Percentiles rank a stretch among this genome's conserved stretches.
Evolutionary conservation across 139 green algal species (phyloP).

Genomic region (Bryopsis sp.): DNA sequence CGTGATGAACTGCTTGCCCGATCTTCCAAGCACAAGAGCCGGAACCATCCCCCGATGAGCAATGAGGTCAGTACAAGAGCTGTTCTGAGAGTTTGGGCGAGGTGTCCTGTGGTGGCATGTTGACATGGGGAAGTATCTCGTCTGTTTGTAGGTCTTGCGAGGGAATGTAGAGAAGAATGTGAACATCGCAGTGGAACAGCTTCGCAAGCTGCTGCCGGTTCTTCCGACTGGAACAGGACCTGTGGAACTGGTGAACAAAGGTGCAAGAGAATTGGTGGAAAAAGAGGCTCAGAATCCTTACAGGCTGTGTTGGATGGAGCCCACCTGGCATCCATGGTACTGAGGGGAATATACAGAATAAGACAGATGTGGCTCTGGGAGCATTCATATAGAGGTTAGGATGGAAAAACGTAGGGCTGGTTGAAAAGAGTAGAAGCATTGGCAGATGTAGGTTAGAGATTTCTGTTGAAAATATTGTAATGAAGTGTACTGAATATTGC

Average conservation of each 20-base stretch:
- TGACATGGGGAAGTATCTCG: not conserved
- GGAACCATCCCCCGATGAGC: too few relatives aligned
- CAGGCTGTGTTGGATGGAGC: conserved; percentile 88
- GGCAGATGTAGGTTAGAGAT: too few relatives aligned
- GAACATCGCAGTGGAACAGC: not conserved
- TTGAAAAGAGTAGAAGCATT: too few relatives aligned
- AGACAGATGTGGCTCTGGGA: too few relatives aligned
- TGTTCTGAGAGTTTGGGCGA: not conserved
- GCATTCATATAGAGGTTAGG: too few relatives aligned
- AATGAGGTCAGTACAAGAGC: conserved; percentile 11
- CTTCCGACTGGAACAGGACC: conserved; percentile 7
- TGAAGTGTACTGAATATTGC: too few relatives aligned
- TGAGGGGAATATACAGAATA: conserved; percentile 24
- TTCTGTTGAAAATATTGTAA: too few relatives aligned
- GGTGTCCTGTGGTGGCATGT: not conserved
- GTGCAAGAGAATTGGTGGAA: conserved; percentile 65
- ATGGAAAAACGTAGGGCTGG: too few relatives aligned
- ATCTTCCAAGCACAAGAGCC: conserved; percentile 17
- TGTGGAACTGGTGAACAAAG: conserved; percentile 43
- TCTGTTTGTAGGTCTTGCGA: conserved; percentile 3
- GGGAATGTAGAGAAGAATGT: conserved; percentile 15
- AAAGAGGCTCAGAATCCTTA: conserved; percentile 48
- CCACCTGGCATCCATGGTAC: conserved; percentile 84
- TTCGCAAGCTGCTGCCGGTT: not conserved
- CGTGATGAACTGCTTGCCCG: conserved; percentile 54